Evolutionary conservation across 2,329 filamentous ascomycete species (phyloP).

Genomic region (Alternaria dauci): DNA sequence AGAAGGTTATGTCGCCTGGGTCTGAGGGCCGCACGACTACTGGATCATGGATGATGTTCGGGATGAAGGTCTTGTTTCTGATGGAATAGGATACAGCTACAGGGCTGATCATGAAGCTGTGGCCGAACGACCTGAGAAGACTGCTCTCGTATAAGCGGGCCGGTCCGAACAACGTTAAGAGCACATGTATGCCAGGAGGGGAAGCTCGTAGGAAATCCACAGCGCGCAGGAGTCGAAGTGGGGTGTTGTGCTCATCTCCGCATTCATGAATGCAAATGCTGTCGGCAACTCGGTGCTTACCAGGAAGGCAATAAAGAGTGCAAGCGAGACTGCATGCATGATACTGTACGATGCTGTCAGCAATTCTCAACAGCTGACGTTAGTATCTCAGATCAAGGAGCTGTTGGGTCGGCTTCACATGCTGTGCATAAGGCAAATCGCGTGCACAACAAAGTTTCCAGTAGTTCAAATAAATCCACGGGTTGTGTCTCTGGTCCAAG

Average conservation of each 20-base stretch:
- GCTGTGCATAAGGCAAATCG: neutral
- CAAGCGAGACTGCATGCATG: neutral
- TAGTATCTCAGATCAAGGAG: neutral
- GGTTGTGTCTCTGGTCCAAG: no score
- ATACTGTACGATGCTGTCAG: neutral
- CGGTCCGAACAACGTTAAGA: neutral
- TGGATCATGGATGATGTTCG: neutral
- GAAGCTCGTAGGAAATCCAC: neutral
- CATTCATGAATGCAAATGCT: neutral
- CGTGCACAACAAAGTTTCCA: neutral
- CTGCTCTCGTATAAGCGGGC: neutral
- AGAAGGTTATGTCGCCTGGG: neutral
- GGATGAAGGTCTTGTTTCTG: neutral
- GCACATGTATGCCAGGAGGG: neutral
- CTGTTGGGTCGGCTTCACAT: neutral
- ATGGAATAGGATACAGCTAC: neutral
- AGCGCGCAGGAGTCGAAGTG: neutral
- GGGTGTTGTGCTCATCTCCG: neutral
- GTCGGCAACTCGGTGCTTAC: neutral
- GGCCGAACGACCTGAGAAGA: neutral
- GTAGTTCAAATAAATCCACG: neutral
- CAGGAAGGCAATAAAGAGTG: neutral
- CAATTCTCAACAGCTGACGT: neutral
- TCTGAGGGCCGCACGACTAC: neutral
- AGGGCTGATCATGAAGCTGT: neutral